Evolutionary conservation across 1,284 basidiomycete genomes (phyloP).

Genomic region (Tilletia indica): DNA sequence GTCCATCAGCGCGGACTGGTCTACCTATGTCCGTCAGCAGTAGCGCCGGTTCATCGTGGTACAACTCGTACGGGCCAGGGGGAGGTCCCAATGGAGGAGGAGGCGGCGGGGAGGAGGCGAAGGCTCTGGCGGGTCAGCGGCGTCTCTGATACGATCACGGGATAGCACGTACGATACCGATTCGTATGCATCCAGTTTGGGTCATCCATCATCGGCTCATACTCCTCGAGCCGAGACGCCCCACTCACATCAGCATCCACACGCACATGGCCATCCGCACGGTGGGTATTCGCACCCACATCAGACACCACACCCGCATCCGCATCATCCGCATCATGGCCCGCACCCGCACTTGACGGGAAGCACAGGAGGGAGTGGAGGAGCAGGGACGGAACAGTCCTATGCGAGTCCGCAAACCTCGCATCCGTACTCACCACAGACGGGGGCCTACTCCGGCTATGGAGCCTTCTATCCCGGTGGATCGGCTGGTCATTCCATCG

Average conservation of each 20-base stretch:
- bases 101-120: not conserved
- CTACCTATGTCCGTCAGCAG: slow-evolving; percentile 8
- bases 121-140: not conserved
- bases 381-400: not conserved
- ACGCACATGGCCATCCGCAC: not conserved
- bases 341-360: not conserved
- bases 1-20: not conserved
- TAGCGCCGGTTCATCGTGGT: slow-evolving; percentile 1
- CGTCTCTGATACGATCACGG: not conserved
- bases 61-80: not conserved
- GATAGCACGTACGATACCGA: slow-evolving; percentile 15
- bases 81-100: not conserved
- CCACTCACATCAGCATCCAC: not conserved
- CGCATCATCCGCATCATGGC: not conserved
- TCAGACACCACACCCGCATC: not conserved
- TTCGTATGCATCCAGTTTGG: not conserved
- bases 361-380: not conserved
- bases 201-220: not conserved
- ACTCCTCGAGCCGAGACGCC: not conserved
- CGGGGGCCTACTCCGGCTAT: not conserved
- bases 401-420: not conserved
- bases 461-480: not conserved
- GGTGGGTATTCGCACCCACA: not conserved
- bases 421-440: slow-evolving; percentile 1
- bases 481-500: not conserved